Conservation (phyloP, 192 early-diverging fungal genomes). For the Fimicolochytrium jonesii region DNA sequence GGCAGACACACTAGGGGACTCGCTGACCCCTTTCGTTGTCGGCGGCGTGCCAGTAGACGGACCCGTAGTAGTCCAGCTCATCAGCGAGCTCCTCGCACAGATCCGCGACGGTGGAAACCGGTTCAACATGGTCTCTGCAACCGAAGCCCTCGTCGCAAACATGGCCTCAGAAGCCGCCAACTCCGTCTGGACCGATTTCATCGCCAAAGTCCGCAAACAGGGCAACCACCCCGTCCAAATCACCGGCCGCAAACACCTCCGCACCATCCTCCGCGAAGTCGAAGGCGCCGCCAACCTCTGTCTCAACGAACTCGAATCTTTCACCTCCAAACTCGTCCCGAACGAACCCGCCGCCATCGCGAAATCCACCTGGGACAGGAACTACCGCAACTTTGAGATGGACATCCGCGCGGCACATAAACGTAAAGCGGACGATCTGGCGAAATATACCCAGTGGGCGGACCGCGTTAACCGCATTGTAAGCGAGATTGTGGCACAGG, state of each 20-base stretch:
- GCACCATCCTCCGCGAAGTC: slow-evolving; percentile 45
- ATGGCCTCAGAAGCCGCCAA: slow-evolving; percentile 55
- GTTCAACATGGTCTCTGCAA: slow-evolving; percentile 55
- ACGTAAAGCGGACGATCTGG: slow-evolving; percentile 35
- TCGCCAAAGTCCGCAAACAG: slow-evolving; percentile 31
- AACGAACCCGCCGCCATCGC: slow-evolving; percentile 40
- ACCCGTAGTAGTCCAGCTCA: slow-evolving; percentile 37
- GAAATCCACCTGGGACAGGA: slow-evolving; percentile 43
- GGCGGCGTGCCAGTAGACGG: slow-evolving; percentile 47
- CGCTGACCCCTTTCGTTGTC: slow-evolving; percentile 35
- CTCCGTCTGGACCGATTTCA: slow-evolving; percentile 50
- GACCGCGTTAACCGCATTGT: slow-evolving; percentile 43
- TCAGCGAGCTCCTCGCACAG: slow-evolving; percentile 48
- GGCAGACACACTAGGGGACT: slow-evolving; percentile 35
- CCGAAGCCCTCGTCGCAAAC: slow-evolving; percentile 50
- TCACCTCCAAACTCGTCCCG: slow-evolving; percentile 40
- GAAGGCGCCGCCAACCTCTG: slow-evolving; percentile 44
- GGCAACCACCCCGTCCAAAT: slow-evolving; percentile 48
- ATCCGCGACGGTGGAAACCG: slow-evolving; percentile 49
- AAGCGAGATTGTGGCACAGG: slow-evolving; percentile 41
- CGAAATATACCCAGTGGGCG: slow-evolving; percentile 39
- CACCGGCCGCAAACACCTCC: slow-evolving; percentile 47
- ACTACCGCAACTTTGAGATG: slow-evolving; percentile 43
- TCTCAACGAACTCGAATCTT: slow-evolving; percentile 44
- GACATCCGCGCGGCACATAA: slow-evolving; percentile 41